Base-by-base conservation (phyloP, 23 red algal species). In the Gracilariopsis chorda region DNA sequence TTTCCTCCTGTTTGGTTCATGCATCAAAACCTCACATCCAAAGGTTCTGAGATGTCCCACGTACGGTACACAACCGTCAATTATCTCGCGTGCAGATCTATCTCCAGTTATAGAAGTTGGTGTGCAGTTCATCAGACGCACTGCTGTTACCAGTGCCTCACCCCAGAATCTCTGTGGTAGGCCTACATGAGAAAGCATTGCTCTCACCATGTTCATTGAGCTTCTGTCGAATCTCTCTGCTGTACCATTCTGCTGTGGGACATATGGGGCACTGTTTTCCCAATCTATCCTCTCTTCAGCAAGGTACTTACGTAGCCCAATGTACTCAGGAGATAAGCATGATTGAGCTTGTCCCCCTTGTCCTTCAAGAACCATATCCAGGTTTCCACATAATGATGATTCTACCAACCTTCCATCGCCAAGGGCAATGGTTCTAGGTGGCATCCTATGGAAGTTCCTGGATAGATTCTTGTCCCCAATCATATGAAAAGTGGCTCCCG, bases 11-110 rank as follows among this genome's bases (percentile, higher is more conserved):
- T 55, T 48, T 16, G 74, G 13, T 19, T 25, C 12, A 20, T 48
- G 47, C 13, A 79, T 51, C 79, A 51, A 84, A 32, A n/a, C 29
- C 42, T 67, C 59, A 34, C 79, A 84, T 17, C 79, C 79, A 33
- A 86, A 84, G 19, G 14, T 84, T 10, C 79, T 10, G 7, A 84
- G 7, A 12, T 62, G 11, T 35, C 53, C 16, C 5, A 84, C 37
- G 47, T 60, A 3, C 40, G 79, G 56, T 25, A 42, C 4, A n/a
- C n/a, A n/a, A 9, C 79, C 79, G 61, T 7, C 32, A 8, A 62
- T 14, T 48, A 42, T 34, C 33, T 41, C 51, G 16, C 6, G 34
- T 30, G 14, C 52, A 53, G 79, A 12, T 10, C 24, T 24, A 4
- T 17, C 56, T 45, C 51, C 51, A 51, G 17, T 42, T 13, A 4